Evolutionary conservation across 495 filamentous ascomycete genomes (phyloP), one percentile per base, ranked within the genome.

Genomic region (Bacidia rubella): DNA sequence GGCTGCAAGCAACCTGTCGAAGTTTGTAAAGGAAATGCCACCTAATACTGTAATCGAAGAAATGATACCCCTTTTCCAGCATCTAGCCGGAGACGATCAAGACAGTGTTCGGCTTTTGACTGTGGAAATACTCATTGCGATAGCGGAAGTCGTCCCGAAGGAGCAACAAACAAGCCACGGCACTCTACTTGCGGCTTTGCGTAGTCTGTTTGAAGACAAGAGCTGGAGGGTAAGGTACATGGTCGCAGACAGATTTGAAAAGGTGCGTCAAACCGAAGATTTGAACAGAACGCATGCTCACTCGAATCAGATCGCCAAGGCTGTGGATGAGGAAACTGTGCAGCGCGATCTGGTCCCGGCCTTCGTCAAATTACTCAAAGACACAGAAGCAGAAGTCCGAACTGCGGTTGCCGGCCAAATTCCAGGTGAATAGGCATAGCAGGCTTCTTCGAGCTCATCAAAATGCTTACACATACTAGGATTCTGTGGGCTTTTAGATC

Each of bases 151-250:
- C 44, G 90, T 98, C 10, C 92, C 92, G 52, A 96, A 97, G 68
- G 92, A 97, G 63, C 89, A 97, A 63, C 93, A 97, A 68, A 81
- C 85, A 35, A 96, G 89, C 73, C 90, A 97, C 65, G 90, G 88
- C 39, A 86, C 95, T 43, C 70, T 98, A 52, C 73, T 98, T 60
- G 88, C 85, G 20, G 88, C 92, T 49, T 68, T 98, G 62, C 82
- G 92, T 58, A 92, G 75, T 68, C 69, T 98, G 57, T 95, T 97
- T 68, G 90, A 95, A 63, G 92, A 98, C 65, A 96, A 96, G 75
- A 96, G 93, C 70, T 98, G 92, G 92, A 80, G 92, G 60, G 92
- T 98, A 47, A 78, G 92, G 65, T 98, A 97, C 66, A 98, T 97
- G 93, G 93, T 98, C 54, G 92, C 93, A 25, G 92, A 98, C 67